Base-by-base conservation (phyloP, 495 filamentous ascomycete genomes). In the Staphylotrichum longicolle region DNA sequence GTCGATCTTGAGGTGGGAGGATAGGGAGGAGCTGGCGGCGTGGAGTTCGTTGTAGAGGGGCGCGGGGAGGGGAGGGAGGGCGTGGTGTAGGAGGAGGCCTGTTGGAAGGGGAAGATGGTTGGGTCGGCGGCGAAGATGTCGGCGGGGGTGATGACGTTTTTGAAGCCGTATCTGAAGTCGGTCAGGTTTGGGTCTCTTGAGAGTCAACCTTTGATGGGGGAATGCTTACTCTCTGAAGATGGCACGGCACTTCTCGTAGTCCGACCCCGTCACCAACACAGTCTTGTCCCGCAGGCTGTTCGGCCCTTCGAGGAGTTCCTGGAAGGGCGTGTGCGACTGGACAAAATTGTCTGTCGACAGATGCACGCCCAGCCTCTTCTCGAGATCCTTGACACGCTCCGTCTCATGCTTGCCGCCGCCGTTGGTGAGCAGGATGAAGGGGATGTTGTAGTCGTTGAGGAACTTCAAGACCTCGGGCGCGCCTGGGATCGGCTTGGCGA, bases 361-460 rank as follows among this genome's bases (percentile, higher is more conserved):
- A 56, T 82, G 79, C 14, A 91, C 79, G 55, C 91, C 84, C 15
- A 97, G 83, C 71, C 91, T 88, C 55, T 83, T 75, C 67, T 85
- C 89, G 20, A 96, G 83, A 64, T 96, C 88, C n/a, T 84, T 69
- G 65, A 92, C 95, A 51, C 92, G 81, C 68, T 96, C 92, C 66
- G 86, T 78, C 73, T 96, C 92, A 4, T 86, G 88, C 76, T 93
- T 96, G 58, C 93, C 93, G 57, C 93, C 93, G 50, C 92, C 92
- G 68, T 97, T 97, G 51, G 93, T 97, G 37, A 97, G 83, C 68
- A 96, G 93, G 65, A 97, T 95, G 71, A 95, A 96, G 2, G 92
- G 92, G 57, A 83, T 83, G 51, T 58, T 58, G 50, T 89, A 79
- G 30, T 82, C 66, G 64, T 93, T 83, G 30, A 98, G 85, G 63